These are phyloP conservation scores for Solanum hybrid DNA, from an alignment of 305 asterid genomes.

Conservation along the genomic window DNA sequence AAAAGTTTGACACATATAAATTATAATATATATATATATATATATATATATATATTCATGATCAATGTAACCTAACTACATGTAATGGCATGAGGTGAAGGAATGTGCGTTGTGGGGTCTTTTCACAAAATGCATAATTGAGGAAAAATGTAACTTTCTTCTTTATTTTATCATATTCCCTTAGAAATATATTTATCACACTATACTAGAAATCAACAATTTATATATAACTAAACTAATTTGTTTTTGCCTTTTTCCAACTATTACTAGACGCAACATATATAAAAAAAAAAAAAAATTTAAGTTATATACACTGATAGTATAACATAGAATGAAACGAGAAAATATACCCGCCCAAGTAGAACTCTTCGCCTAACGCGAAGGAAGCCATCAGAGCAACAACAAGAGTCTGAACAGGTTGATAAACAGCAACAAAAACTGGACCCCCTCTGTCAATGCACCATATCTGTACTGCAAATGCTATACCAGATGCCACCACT, in stretches of 20 bases:
- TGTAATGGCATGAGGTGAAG: neutral
- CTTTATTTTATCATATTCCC: neutral
- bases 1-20: too few species aligned
- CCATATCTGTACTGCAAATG: slow-evolving; percentile 99
- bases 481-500: slow-evolving; percentile 96
- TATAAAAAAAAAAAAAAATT: neutral
- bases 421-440: slow-evolving; percentile 95
- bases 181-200: neutral
- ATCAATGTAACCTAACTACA: neutral
- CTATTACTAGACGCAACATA: neutral
- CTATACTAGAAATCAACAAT: neutral
- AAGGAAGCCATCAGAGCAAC: slow-evolving; percentile 82
- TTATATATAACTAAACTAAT: neutral
- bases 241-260: neutral
- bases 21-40: too few species aligned
- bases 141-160: neutral
- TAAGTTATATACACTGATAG: neutral
- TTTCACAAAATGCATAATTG: slow-evolving; percentile 11
- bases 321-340: neutral
- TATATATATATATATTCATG: neutral
- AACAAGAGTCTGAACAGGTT: slow-evolving; percentile 98
- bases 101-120: slow-evolving; percentile 3
- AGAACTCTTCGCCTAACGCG: slow-evolving; percentile 79
- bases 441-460: slow-evolving; percentile 99
- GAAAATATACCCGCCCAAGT: slow-evolving; percentile 76